A percentile compares a stretch with the other conserved stretches of the same genome.
phyloP scores from a whole-genome alignment of 2,329 filamentous ascomycete species.

The Arthrinium puccinioides region DNA sequence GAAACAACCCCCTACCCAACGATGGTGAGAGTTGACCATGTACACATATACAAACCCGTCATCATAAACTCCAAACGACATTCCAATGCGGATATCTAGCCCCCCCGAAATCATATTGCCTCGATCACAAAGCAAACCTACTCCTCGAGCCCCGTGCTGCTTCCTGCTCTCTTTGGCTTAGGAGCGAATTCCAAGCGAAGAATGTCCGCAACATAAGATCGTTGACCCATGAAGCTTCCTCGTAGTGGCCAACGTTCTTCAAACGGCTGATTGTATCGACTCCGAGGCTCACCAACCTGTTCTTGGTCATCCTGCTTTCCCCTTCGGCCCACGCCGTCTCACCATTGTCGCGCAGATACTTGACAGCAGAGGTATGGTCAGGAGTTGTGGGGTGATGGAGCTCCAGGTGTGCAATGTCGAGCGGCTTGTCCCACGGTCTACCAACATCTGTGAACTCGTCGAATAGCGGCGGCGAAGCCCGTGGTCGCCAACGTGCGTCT shows the following conservation, averaged over 20 bases:
- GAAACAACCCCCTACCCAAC: no score
- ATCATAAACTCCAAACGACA: no score
- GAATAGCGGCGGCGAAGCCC: slow-evolving; percentile 40
- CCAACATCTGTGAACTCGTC: slow-evolving; percentile 44
- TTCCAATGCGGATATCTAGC: no score
- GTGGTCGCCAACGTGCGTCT: slow-evolving; percentile 35
- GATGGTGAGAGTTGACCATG: no score
- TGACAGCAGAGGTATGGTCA: slow-evolving; percentile 36
- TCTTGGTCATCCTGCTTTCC: background rate
- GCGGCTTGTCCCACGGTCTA: slow-evolving; percentile 27
- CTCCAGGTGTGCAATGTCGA: slow-evolving; percentile 46
- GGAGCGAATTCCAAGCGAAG: slow-evolving; percentile 6
- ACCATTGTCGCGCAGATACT: slow-evolving; percentile 28
- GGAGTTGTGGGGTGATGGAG: slow-evolving; percentile 48
- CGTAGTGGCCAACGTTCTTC: slow-evolving; percentile 4
- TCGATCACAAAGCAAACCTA: no score
- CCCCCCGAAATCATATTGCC: no score
- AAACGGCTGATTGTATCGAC: slow-evolving; percentile 6
- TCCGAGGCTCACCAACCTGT: slow-evolving; percentile 5
- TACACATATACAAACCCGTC: no score
- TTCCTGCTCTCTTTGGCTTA: background rate
- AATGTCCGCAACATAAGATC: slow-evolving; percentile 7
- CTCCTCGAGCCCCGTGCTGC: no score
- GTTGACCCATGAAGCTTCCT: slow-evolving; percentile 8
- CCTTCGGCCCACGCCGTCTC: background rate